A percentile compares a stretch with the other conserved stretches of the same genome.
Conservation (phyloP, 2,329 filamentous ascomycete genomes). For the Botryotinia globosa region DNA sequence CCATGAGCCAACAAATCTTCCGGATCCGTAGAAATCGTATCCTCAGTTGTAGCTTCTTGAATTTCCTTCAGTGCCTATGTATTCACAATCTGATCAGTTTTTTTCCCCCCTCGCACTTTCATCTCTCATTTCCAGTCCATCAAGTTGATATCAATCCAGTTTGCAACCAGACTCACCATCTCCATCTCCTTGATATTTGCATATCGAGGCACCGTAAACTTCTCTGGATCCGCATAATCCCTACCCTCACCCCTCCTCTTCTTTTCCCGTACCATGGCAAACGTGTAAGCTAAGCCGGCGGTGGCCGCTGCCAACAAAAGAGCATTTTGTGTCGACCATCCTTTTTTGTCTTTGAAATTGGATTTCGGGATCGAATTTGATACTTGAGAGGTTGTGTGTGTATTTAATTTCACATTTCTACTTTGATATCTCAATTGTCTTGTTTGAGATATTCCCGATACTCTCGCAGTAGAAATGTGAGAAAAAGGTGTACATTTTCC, state of each 20-base stretch:
- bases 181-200: conserved; percentile 51
- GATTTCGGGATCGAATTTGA: not conserved
- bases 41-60: conserved; percentile 48
- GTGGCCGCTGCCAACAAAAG: conserved; percentile 30
- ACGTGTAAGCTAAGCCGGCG: conserved; percentile 25
- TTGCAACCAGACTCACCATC: conserved; percentile 40
- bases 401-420: not conserved
- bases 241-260: conserved; percentile 15
- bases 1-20: conserved; percentile 61
- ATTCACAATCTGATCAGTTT: conserved; percentile 6
- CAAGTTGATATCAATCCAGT: not conserved
- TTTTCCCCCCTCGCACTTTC: not conserved
- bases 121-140: not conserved
- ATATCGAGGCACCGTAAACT: conserved; percentile 42
- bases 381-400: not conserved
- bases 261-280: conserved; percentile 25
- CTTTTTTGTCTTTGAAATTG: not conserved
- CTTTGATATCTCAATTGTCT: not conserved
- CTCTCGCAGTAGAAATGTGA: not conserved
- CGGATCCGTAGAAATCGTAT: conserved; percentile 60
- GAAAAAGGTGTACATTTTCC: not conserved
- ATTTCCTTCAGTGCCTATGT: conserved; percentile 55
- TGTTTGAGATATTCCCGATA: not conserved
- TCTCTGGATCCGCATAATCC: conserved; percentile 35
- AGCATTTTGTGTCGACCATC: conserved; percentile 32